Evolutionary conservation across 208 protist species (phyloP).

Genomic region (Acanthamoeba royreba): DNA sequence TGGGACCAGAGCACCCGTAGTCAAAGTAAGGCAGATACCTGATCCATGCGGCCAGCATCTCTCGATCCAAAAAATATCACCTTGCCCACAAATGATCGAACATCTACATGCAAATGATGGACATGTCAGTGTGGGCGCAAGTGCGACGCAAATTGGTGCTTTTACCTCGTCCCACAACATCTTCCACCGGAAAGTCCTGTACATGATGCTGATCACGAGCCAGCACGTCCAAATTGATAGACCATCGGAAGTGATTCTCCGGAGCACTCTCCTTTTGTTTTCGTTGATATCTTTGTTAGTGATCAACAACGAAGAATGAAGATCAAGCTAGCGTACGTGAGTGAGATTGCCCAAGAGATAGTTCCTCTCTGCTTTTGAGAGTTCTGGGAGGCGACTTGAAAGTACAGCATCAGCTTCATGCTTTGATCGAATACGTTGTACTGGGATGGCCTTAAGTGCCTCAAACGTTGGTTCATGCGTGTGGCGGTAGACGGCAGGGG

Average conservation of each 20-base stretch:
- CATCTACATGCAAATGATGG: not conserved
- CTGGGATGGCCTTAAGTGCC: not conserved
- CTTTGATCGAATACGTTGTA: not conserved
- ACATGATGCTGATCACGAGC: not conserved
- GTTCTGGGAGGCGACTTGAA: not conserved
- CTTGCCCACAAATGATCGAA: not conserved
- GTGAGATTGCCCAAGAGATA: conserved; percentile 10
- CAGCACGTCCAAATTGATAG: not conserved
- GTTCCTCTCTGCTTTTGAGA: not conserved
- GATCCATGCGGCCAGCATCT: not conserved
- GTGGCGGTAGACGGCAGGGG: not conserved
- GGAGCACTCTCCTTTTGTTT: not conserved
- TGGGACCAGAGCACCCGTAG: not conserved
- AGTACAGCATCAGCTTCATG: not conserved
- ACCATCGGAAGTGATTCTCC: not conserved
- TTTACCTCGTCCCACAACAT: not conserved
- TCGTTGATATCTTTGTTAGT: not conserved
- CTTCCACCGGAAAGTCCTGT: not conserved
- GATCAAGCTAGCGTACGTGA: not conserved
- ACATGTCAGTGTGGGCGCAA: not conserved
- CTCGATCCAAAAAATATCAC: not conserved
- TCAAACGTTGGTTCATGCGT: not conserved
- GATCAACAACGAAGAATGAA: not conserved
- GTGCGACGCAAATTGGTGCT: not conserved
- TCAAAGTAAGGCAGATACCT: not conserved